These are phyloP conservation scores for Lodderomyces elongisporus DNA, from an alignment of 1,139 yeast species.

Conservation along the genomic window DNA sequence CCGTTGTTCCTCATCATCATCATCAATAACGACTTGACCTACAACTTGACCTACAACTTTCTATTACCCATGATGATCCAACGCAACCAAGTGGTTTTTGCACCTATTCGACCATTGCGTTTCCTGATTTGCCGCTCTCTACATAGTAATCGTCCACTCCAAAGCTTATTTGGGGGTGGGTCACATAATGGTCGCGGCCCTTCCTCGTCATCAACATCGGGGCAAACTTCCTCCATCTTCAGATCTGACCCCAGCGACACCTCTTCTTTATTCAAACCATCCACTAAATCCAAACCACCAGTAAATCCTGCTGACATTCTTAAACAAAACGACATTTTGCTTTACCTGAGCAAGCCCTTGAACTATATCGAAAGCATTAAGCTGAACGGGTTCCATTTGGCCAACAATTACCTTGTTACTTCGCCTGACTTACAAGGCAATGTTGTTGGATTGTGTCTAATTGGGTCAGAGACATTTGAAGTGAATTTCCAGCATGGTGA, in stretches of 20 bases:
- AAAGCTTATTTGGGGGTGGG: no score
- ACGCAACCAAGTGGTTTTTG: no score
- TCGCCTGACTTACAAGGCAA: slow-evolving; percentile 45
- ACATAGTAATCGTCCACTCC: no score
- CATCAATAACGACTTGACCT: no score
- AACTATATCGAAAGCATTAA: slow-evolving; percentile 43
- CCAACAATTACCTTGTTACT: slow-evolving; percentile 32
- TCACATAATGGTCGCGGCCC: no score
- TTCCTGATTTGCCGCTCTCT: no score
- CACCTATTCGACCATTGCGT: no score
- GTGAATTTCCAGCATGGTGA: slow-evolving; percentile 34
- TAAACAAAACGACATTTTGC: slow-evolving; percentile 41
- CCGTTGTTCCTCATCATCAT: no score
- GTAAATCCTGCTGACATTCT: slow-evolving; percentile 44
- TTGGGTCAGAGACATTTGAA: slow-evolving; percentile 62
- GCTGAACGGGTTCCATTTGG: slow-evolving; percentile 36
- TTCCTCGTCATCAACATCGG: no score
- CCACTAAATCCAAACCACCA: slow-evolving; percentile 36
- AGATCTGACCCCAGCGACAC: slow-evolving; percentile 1
- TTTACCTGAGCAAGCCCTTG: slow-evolving; percentile 40
- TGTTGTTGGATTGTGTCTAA: slow-evolving; percentile 51
- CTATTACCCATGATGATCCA: no score
- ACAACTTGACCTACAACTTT: no score
- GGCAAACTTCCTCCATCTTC: not conserved
- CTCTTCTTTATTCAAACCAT: slow-evolving; percentile 17